phyloP scores from a whole-genome alignment of 768 basidiomycete species.

The Lentinula aciculospora region DNA sequence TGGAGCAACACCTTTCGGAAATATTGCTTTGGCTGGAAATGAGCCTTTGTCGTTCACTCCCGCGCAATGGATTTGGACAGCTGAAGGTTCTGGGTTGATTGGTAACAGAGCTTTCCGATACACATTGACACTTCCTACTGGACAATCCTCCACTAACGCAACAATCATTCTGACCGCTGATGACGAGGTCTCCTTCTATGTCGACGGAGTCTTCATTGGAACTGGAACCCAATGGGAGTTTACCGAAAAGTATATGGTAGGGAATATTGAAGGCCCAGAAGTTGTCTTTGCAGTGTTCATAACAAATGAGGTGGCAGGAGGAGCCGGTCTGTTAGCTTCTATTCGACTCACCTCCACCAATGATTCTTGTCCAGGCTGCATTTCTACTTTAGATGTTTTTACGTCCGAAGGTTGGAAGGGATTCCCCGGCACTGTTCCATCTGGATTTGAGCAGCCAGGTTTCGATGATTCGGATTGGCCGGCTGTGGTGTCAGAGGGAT shows the following conservation, averaged over 20 bases:
- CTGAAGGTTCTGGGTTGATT: constrained; percentile 9
- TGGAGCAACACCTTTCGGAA: constrained; percentile 21
- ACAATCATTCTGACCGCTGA: constrained; percentile 20
- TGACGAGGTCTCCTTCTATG: constrained; percentile 20
- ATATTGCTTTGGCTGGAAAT: constrained; percentile 15
- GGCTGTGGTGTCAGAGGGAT: not conserved
- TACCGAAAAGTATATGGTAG: not conserved
- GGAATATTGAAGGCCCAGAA: constrained; percentile 2
- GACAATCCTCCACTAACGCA: constrained; percentile 18
- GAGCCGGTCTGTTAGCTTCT: constrained; percentile 6
- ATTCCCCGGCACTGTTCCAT: not conserved
- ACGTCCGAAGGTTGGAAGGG: constrained; percentile 1
- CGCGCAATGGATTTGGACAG: constrained; percentile 25
- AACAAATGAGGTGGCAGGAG: not conserved
- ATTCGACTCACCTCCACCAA: constrained; percentile 2
- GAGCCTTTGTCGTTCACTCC: constrained; percentile 12
- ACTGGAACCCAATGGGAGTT: constrained; percentile 6
- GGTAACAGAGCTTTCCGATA: constrained; percentile 22
- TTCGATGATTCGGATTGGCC: constrained; percentile 10
- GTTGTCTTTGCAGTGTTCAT: not conserved
- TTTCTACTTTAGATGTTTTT: not conserved
- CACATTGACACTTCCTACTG: constrained; percentile 15
- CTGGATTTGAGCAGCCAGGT: constrained; percentile 3
- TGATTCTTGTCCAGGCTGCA: not conserved
- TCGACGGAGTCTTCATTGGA: constrained; percentile 20